A percentile compares a stretch with the other conserved stretches of the same genome.
Conservation (phyloP, 441 rosid genomes). For the Brassica hybrid region DNA sequence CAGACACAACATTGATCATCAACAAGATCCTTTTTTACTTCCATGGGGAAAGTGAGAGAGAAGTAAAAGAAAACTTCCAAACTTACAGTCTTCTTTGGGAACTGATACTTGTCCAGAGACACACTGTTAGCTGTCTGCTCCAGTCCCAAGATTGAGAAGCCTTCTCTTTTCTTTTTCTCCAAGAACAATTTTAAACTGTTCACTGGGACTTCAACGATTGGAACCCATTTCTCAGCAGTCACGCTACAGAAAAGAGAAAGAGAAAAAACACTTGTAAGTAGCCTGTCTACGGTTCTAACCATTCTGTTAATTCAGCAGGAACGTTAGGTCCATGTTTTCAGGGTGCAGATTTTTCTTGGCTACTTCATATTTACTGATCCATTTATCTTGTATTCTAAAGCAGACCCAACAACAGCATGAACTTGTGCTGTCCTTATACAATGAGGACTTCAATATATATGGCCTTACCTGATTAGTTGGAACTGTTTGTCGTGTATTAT, state of each 20-base stretch:
- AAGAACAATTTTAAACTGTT: slow-evolving; percentile 75
- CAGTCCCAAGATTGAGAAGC: slow-evolving; percentile 89
- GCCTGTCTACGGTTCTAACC: no score
- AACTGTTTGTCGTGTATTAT: slow-evolving; percentile 82
- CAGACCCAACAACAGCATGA: slow-evolving; percentile 10
- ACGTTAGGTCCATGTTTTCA: no score
- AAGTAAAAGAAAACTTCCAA: background rate
- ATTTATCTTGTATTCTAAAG: background rate
- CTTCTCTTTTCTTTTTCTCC: slow-evolving; percentile 89
- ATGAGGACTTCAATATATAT: background rate
- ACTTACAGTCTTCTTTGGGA: slow-evolving; percentile 83
- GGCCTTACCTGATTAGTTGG: slow-evolving; percentile 84
- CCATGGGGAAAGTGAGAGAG: background rate
- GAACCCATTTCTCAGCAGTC: slow-evolving; percentile 99
- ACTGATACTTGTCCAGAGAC: slow-evolving; percentile 71
- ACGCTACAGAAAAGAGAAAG: slow-evolving; percentile 61
- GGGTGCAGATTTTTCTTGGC: no score
- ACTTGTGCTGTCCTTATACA: background rate
- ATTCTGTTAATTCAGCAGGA: slow-evolving; percentile 1
- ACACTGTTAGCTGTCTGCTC: slow-evolving; percentile 95
- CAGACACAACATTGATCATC: background rate
- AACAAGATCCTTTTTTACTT: no score
- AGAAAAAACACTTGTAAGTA: slow-evolving; percentile 18
- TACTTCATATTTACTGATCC: background rate
- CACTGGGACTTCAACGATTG: slow-evolving; percentile 84